Percentiles rank a stretch among this genome's conserved stretches.
phyloP scores from a whole-genome alignment of 148 eudicot species.

The Persicaria tinctoria region DNA sequence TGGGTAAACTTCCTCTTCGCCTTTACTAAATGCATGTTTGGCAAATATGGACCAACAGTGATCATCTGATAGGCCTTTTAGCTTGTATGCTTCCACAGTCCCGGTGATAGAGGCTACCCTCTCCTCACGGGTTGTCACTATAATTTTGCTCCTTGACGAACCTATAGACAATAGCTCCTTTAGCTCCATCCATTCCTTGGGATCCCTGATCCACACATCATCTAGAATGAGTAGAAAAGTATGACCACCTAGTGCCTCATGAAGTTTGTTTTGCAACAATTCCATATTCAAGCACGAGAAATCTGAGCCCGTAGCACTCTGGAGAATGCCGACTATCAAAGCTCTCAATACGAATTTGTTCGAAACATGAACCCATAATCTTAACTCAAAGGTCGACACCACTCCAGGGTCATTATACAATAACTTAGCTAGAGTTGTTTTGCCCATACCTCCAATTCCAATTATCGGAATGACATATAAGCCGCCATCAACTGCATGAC shows the following conservation, averaged over 20 bases:
- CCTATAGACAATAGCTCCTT: background rate
- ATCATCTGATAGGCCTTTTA: conserved; percentile 13
- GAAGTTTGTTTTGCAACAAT: background rate
- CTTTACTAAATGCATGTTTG: conserved; percentile 5
- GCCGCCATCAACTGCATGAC: no score
- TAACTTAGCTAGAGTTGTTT: no score
- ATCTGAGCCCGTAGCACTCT: no score
- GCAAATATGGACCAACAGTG: conserved; percentile 16
- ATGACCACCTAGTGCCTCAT: background rate
- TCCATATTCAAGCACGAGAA: background rate
- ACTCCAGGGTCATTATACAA: no score
- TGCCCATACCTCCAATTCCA: no score
- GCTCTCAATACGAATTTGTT: no score
- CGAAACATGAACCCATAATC: no score
- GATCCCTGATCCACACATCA: background rate
- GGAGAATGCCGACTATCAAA: no score
- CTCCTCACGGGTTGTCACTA: conserved; percentile 23
- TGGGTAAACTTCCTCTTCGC: background rate
- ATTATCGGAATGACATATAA: no score
- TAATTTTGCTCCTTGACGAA: conserved; percentile 15
- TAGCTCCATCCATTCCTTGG: background rate
- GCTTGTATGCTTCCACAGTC: background rate
- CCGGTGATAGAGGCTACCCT: conserved; percentile 4
- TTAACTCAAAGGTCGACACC: no score
- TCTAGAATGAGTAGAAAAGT: background rate